Evolutionary conservation across 1,139 yeast species (phyloP), one percentile per base, ranked within the genome.

Genomic region (Debaryomyces robertsiae): DNA sequence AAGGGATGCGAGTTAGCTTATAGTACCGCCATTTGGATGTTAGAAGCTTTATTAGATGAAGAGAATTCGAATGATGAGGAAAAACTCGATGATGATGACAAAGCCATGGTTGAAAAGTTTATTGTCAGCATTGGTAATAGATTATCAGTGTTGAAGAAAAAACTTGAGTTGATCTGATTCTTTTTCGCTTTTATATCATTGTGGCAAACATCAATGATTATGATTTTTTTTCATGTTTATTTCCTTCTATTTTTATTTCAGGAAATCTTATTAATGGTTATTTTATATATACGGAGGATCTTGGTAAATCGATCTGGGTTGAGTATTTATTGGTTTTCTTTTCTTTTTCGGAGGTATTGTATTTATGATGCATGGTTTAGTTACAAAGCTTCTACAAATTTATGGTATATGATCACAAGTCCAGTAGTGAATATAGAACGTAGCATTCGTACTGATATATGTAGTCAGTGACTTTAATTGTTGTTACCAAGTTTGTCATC

Each of bases 21-120:
- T 59, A 88, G 95, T 6, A 87, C 96, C 0, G 85, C 96, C 0
- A 79, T 91, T 43, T 91, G 97, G 97, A 88, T 93, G 96, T 67
- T 93, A 53, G 95, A 89, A 57, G 89, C 96, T 1, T 67, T 91
- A 31, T 64, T 90, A 37, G 90, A 84, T 47, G 79, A 74, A 40
- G 82, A 78, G 19, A 33, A 45, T 9, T 37, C 53, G 9, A 61
- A 64, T 16, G 62, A 61, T 16, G 61, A 60, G 11, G 66, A 65
- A 36, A 67, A 63, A 41, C 67, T 90, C 46, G 94, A 86, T 54
- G 73, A 67, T 7, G 89, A 84, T 36, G 96, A 91, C 58, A 70
- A 70, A 41, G 77, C 74, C 28, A 83, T 86, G 66, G 88, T 91
- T 42, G 89, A 84, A 55, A 83, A 82, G 60, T 87, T 85, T 52